A percentile compares a stretch with the other conserved stretches of the same genome.
Evolutionary conservation across 176 grass and related monocot genomes (phyloP).

Genomic region (Alopecurus myosuroides): DNA sequence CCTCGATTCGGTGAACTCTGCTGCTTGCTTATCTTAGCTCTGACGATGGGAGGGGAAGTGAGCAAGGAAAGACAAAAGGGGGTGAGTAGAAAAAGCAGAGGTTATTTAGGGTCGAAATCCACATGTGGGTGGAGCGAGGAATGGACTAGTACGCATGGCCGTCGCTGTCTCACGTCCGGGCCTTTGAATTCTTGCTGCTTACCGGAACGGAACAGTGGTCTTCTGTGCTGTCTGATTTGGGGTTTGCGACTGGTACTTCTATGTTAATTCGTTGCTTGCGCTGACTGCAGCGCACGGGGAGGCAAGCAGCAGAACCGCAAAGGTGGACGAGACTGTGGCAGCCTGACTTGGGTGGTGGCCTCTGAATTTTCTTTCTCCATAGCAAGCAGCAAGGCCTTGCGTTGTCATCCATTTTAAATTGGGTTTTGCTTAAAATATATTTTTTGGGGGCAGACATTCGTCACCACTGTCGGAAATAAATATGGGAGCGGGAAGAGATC

Average conservation of each 20-base stretch:
- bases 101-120: background rate
- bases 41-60: background rate
- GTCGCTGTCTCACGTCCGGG: slow-evolving; percentile 8
- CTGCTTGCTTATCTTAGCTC: background rate
- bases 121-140: slow-evolving; percentile 20
- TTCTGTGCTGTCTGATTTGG: background rate
- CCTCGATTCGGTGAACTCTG: background rate
- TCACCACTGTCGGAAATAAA: background rate
- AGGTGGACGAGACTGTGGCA: background rate
- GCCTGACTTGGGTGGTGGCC: background rate
- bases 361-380: slow-evolving; percentile 21
- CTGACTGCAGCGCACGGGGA: slow-evolving; percentile 14
- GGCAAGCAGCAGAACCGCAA: background rate
- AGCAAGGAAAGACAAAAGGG: background rate
- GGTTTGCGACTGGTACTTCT: slow-evolving; percentile 3
- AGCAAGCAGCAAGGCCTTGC: no score
- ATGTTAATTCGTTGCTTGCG: background rate
- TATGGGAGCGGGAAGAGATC: no score
- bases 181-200: slow-evolving; percentile 27
- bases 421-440: background rate
- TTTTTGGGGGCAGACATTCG: background rate
- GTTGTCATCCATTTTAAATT: background rate
- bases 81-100: background rate
- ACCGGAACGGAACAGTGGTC: background rate
- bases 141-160: background rate